Percentiles rank a stretch among this genome's conserved stretches.
Evolutionary conservation across 805 yeast genomes (phyloP).

Genomic region (Candida odintsovae): DNA sequence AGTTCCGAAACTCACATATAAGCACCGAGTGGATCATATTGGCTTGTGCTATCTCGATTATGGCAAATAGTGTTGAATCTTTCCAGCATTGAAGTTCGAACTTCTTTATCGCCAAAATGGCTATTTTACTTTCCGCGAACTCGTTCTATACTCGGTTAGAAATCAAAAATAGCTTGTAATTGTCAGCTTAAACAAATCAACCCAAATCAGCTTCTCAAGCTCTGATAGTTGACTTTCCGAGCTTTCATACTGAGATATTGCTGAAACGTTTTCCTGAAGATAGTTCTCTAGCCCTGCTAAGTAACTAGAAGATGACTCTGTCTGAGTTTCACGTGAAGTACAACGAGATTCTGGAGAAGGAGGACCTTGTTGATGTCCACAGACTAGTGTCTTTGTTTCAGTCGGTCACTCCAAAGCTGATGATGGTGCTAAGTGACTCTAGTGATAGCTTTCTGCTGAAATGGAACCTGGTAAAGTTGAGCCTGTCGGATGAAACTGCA

Average conservation of each 20-base stretch:
- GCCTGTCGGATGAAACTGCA: not conserved
- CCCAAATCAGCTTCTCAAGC: not conserved
- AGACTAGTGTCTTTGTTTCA: constrained; percentile 9
- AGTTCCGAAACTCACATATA: constrained; percentile 54
- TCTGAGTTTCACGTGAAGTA: not conserved
- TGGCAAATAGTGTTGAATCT: not conserved
- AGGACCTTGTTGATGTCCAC: constrained; percentile 7
- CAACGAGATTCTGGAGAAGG: constrained; percentile 6
- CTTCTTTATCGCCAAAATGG: too few relatives aligned
- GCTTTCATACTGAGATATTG: too few relatives aligned
- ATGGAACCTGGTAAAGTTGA: constrained; percentile 4
- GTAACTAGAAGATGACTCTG: not conserved
- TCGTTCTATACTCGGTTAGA: not conserved
- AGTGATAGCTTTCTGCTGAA: not conserved
- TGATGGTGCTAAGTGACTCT: not conserved
- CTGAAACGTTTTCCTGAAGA: not conserved
- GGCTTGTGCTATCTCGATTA: not conserved
- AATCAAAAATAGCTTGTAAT: too few relatives aligned
- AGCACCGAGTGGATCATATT: constrained; percentile 81
- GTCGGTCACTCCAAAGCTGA: constrained; percentile 10
- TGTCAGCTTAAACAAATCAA: too few relatives aligned
- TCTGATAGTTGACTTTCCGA: too few relatives aligned
- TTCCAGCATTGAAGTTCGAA: not conserved
- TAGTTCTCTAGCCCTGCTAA: not conserved
- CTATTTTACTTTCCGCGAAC: not conserved